These are phyloP conservation scores for Eutrema yunnanense DNA, from an alignment of 345 rosid genomes.

Conservation along the genomic window DNA sequence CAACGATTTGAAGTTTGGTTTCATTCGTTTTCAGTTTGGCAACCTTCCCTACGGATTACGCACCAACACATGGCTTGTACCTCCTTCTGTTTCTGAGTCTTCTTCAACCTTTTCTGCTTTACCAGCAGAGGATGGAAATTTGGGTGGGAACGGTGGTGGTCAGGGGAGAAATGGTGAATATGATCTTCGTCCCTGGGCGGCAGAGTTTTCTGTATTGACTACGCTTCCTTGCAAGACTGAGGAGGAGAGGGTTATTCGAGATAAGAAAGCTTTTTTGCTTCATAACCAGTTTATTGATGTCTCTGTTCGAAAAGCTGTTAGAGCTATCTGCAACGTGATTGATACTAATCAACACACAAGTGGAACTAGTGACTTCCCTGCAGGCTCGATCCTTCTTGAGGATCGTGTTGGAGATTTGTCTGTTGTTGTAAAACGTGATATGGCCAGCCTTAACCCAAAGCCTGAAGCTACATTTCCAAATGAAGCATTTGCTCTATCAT, in stretches of 20 bases:
- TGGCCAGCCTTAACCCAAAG: constrained; percentile 40
- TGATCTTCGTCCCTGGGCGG: constrained; percentile 68
- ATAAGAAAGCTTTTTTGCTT: constrained; percentile 78
- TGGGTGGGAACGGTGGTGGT: constrained; percentile 96
- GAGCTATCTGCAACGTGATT: constrained; percentile 44
- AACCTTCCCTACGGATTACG: constrained; percentile 93
- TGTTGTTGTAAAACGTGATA: constrained; percentile 56
- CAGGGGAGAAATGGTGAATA: constrained; percentile 61
- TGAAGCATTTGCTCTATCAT: constrained; percentile 48
- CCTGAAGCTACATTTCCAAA: constrained; percentile 34
- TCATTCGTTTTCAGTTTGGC: constrained; percentile 59
- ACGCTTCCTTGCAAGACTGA: constrained; percentile 83
- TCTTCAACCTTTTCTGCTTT: constrained; percentile 52
- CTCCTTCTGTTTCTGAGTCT: constrained; percentile 60
- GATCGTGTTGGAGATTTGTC: constrained; percentile 69
- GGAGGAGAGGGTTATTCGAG: constrained; percentile 88
- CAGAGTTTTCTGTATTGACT: constrained; percentile 76
- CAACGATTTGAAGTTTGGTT: background rate
- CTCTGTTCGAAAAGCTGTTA: constrained; percentile 67
- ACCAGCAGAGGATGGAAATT: constrained; percentile 76
- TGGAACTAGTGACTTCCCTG: constrained; percentile 23
- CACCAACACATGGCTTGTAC: constrained; percentile 86
- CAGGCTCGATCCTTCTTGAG: constrained; percentile 38
- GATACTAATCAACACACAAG: constrained; percentile 26
- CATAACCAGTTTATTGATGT: constrained; percentile 73